These are phyloP conservation scores for Westerdykella sp. DNA, from an alignment of 2,329 filamentous ascomycete species.

Conservation along the genomic window DNA sequence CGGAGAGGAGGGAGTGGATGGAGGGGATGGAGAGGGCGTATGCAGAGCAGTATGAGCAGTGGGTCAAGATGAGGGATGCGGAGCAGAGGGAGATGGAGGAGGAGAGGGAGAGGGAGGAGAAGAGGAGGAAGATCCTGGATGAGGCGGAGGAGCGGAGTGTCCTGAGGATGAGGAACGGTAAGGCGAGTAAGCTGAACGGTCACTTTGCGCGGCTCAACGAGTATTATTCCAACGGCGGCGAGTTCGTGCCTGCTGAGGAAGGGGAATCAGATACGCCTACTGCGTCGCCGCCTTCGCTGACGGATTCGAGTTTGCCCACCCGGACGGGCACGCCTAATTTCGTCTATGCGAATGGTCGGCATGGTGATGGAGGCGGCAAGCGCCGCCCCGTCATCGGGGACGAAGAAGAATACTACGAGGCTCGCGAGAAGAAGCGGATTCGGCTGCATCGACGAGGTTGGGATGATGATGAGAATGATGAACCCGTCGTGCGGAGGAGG, in stretches of 20 bases:
- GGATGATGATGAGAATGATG: too few species aligned
- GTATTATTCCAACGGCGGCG: neutral
- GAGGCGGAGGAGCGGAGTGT: neutral
- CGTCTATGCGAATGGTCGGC: neutral
- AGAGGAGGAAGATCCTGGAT: neutral
- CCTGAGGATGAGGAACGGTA: neutral
- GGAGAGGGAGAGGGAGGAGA: neutral
- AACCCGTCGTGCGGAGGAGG: too few species aligned
- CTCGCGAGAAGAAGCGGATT: neutral
- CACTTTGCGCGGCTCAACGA: neutral
- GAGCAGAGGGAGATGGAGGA: neutral
- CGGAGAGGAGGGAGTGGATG: slow-evolving; percentile 20
- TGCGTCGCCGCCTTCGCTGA: slow-evolving; percentile 20
- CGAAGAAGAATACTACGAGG: neutral
- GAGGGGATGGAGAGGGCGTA: slow-evolving; percentile 17
- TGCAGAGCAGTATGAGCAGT: slow-evolving; percentile 18
- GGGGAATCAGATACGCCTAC: neutral
- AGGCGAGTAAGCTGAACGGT: neutral
- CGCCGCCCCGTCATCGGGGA: too few species aligned
- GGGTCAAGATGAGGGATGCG: slow-evolving; percentile 3
- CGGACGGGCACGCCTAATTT: slow-evolving; percentile 19
- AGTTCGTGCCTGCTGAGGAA: neutral
- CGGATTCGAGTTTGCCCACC: slow-evolving; percentile 21
- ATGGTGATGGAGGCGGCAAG: neutral
- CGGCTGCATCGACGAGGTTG: neutral